phyloP scores from a whole-genome alignment of 2,329 filamentous ascomycete genomes.

The Tetracladium maxilliforme region DNA sequence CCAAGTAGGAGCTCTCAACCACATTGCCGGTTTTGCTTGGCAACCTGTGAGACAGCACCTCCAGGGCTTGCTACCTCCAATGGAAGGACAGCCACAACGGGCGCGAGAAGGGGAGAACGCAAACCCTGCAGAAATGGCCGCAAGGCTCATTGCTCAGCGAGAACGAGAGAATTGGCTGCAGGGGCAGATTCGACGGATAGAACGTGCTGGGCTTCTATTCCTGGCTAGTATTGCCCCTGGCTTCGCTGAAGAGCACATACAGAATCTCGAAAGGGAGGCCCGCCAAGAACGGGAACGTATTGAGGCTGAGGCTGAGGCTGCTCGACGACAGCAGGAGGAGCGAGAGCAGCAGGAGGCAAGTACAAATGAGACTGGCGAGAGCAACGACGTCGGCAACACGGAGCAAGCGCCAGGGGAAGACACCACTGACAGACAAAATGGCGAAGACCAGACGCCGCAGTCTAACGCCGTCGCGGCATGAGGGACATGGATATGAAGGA shows the following conservation, averaged over 20 bases:
- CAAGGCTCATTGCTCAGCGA: conserved; percentile 33
- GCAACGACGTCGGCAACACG: too few species aligned
- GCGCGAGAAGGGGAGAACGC: conserved; percentile 13
- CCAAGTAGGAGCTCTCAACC: conserved; percentile 43
- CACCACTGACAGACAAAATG: too few species aligned
- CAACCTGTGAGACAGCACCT: conserved; percentile 41
- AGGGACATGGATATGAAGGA: too few species aligned
- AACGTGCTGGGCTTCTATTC: conserved; percentile 47
- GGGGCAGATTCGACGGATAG: conserved; percentile 34
- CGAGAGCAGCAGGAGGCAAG: too few species aligned
- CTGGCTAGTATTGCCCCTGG: conserved; percentile 52
- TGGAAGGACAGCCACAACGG: conserved; percentile 12
- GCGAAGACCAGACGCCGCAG: too few species aligned
- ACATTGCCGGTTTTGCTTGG: conserved; percentile 37
- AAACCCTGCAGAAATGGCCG: conserved; percentile 35
- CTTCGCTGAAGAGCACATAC: conserved; percentile 50
- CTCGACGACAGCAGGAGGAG: too few species aligned
- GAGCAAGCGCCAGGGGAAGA: too few species aligned
- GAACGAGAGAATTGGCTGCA: conserved; percentile 27
- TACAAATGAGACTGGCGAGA: too few species aligned
- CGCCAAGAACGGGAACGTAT: too few species aligned
- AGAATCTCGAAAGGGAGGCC: conserved; percentile 10
- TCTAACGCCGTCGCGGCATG: too few species aligned
- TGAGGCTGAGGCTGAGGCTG: too few species aligned
- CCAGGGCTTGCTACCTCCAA: conserved; percentile 38